Base-by-base conservation (phyloP, 148 eudicot genomes). In the Vaccinium vitisidaea region DNA sequence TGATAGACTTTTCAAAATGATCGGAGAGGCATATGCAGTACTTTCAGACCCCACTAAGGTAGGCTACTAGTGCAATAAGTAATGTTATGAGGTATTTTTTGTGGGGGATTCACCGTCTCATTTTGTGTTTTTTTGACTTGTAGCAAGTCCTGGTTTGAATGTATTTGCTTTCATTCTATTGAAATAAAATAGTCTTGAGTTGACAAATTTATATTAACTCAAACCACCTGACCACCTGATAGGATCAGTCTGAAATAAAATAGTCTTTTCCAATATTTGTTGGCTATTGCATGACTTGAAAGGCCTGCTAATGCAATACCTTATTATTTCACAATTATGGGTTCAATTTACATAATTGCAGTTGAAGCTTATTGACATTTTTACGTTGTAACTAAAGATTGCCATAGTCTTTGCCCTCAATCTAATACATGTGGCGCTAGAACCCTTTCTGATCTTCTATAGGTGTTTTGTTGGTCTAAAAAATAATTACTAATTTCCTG, bases 21-120 rank as follows among this genome's bases (percentile, higher is more conserved):
- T 97, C 85, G 98, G 98, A 21, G 98, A 94, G 90, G 98, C 99
- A 23, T 95, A 94, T 94, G 91, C 92, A 18, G 98, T 97, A 84
- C 99, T 97, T 82, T 97, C 98, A 58, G 98, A 97, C 89, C 85
- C 94, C 30, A 87, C 86, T 39, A 95, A 97, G 99, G 99, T 97
- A 70, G 27, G 58, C 52, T 25, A 25, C 30, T 52, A 58, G 32
- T n/a, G 23, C 49, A 27, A 18, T 59, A 59, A 13, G 36, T n/a
- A 69, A 58, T 6, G 59, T 86, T 36, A 55, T 63, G 52, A 16
- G 73, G 46, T 43, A 43, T 43, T 43, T 43, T 43, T 43, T 43
- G 46, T 43, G 46, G 46, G 46, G 46, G 39, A 36, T 36, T 2
- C 46, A 43, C 46, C 3, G 46, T 4, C 46, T 43, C 6, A 43